A percentile compares a stretch with the other conserved stretches of the same genome.
phyloP scores from a whole-genome alignment of 1,284 basidiomycete species.

The Ustilago esculenta region DNA sequence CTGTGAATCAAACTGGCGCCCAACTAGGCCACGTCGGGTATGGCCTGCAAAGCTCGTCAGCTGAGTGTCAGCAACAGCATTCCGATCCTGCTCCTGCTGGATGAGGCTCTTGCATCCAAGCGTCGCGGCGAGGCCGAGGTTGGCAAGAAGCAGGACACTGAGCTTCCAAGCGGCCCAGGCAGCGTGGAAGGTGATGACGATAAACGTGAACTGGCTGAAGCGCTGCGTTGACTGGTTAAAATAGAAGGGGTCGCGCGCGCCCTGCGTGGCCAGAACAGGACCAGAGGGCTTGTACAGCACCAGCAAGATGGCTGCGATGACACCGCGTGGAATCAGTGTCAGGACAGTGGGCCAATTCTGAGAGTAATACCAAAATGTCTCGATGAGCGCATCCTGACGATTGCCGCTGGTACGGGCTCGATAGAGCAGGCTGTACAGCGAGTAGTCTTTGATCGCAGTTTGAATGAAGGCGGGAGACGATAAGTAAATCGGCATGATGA shows the following conservation, averaged over 20 bases:
- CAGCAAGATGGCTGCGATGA: constrained; percentile 38
- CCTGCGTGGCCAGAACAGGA: constrained; percentile 5
- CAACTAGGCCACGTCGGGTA: constrained; percentile 7
- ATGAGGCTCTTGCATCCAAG: constrained; percentile 22
- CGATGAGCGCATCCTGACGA: constrained; percentile 38
- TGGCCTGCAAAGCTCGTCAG: constrained; percentile 14
- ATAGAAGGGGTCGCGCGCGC: constrained; percentile 31
- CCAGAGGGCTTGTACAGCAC: constrained; percentile 39
- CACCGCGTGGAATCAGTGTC: constrained; percentile 47
- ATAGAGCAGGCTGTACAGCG: constrained; percentile 53
- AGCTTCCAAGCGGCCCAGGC: constrained; percentile 51
- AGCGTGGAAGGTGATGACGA: constrained; percentile 45
- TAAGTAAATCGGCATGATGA: constrained; percentile 48
- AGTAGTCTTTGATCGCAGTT: constrained; percentile 37
- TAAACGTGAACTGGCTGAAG: constrained; percentile 35
- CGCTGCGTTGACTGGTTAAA: constrained; percentile 23
- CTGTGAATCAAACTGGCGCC: background rate
- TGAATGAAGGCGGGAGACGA: constrained; percentile 42
- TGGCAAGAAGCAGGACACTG: constrained; percentile 24
- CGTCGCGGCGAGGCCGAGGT: constrained; percentile 22
- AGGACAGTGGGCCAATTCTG: constrained; percentile 59
- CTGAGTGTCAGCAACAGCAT: constrained; percentile 8
- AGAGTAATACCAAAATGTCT: constrained; percentile 49
- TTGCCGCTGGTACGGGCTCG: constrained; percentile 27
- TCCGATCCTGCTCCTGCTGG: constrained; percentile 20